Evolutionary conservation across 345 rosid genomes (phyloP).

Genomic region (Lumnitzera racemosa): DNA sequence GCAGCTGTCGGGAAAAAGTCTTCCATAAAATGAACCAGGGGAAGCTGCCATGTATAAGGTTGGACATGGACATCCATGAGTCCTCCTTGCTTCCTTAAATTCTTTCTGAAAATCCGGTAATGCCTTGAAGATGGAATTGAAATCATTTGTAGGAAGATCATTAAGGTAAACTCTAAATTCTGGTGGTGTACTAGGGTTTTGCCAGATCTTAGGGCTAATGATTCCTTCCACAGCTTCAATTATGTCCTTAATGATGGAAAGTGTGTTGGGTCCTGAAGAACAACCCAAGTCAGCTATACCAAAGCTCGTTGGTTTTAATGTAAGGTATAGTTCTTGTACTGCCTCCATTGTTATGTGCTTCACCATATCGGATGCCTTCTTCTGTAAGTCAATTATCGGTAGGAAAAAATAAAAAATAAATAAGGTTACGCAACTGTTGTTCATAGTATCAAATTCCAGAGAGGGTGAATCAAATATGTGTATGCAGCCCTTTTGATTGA

Average conservation of each 20-base stretch:
- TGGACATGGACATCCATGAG: constrained; percentile 5
- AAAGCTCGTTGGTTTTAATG: constrained; percentile 23
- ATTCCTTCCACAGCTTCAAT: constrained; percentile 26
- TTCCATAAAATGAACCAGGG: constrained; percentile 86
- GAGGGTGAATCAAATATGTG: no score
- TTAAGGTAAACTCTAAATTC: constrained; percentile 38
- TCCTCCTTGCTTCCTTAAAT: constrained; percentile 21
- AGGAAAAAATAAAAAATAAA: background rate
- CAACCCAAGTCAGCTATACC: constrained; percentile 55
- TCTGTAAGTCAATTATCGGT: constrained; percentile 26
- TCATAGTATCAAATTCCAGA: no score
- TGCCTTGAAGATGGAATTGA: constrained; percentile 43
- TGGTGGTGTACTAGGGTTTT: constrained; percentile 9
- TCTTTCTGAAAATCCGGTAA: constrained; percentile 35
- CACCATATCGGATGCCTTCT: constrained; percentile 60
- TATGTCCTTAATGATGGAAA: constrained; percentile 34
- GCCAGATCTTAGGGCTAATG: constrained; percentile 4
- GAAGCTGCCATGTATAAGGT: constrained; percentile 30
- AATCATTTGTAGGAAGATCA: constrained; percentile 55
- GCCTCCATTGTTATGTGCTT: constrained; percentile 55
- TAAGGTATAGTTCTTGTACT: constrained; percentile 34
- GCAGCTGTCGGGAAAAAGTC: constrained; percentile 56
- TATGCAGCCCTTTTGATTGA: no score
- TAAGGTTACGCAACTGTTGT: background rate
- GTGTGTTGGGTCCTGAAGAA: constrained; percentile 45